Base-by-base conservation (phyloP, 2,329 filamentous ascomycete species). In the Trichoderma oligosporum region DNA sequence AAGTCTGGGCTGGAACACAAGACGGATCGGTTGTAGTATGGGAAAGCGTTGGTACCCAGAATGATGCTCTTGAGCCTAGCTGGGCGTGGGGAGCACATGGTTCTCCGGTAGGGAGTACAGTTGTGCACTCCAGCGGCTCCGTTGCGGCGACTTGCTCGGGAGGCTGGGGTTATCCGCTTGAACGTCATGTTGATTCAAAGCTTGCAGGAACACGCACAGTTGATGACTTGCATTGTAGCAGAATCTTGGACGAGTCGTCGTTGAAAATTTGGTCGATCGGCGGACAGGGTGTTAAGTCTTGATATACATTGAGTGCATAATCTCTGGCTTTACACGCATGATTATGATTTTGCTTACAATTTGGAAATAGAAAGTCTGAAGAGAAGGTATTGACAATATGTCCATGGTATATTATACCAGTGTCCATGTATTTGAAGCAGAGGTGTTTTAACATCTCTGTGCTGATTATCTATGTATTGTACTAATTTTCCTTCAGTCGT, bases 1-100 rank as follows among this genome's bases (percentile, higher is more conserved):
- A 87, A 66, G 75, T 86, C 44, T 87, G 84, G 84, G 81, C 81
- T 5, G 84, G 84, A 2, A 77, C 79, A 0, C 73, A 76, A 41
- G 72, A 78, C 60, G 83, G 84, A 1, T 65, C 70, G 3, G 78
- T 84, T n/a, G 74, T 74, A 42, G 77, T 85, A 6, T 87, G 82
- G 79, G 80, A 86, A 41, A 74, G 74, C 9, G 78, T 84, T 0
- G 82, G 83, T 24, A 70, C 67, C 36, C 62, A 61, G 2, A 75
- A 73, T 42, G 82, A 81, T 14, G 70, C 73, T 6, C 65, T 74
- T 20, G 65, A 71, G 24, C 74, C 76, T 3, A 69, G 73, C 0
- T 83, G 81, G 80, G 65, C 67, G n/a, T 84, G 80, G 77, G 63
- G 71, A 18, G 75, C 75, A 0, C 76, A 81, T 57, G 65, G 66